Evolutionary conservation across 1,139 yeast species (phyloP).

Genomic region (Cylindricascospora bacillispora): DNA sequence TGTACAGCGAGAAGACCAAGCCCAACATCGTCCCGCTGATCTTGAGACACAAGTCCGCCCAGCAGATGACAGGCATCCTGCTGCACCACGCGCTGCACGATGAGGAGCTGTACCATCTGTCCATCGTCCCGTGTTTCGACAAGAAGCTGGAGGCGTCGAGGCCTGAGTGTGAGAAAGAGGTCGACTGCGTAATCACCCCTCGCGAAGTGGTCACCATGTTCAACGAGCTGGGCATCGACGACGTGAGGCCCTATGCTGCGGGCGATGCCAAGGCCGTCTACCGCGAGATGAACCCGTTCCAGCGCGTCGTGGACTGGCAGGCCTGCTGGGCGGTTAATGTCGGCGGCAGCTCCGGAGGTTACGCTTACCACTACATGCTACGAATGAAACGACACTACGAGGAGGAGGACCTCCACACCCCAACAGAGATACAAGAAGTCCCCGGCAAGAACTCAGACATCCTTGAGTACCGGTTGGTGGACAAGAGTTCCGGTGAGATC

Average conservation of each 20-base stretch:
- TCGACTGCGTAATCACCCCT: conserved; percentile 90
- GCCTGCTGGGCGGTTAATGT: conserved; percentile 43
- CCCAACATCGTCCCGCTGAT: conserved; percentile 60
- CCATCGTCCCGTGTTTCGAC: conserved; percentile 95
- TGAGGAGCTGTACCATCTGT: conserved; percentile 63
- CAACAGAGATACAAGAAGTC: conserved; percentile 24
- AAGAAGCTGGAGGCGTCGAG: conserved; percentile 91
- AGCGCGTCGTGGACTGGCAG: conserved; percentile 23
- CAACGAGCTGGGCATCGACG: conserved; percentile 34
- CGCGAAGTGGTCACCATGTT: conserved; percentile 69
- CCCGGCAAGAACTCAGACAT: conserved; percentile 70
- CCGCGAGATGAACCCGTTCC: conserved; percentile 12
- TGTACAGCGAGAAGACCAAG: conserved; percentile 92
- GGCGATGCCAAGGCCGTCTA: conserved; percentile 3
- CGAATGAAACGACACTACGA: not conserved
- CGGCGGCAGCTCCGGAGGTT: conserved; percentile 90
- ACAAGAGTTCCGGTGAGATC: conserved; percentile 23
- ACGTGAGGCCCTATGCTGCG: conserved; percentile 1
- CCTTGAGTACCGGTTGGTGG: conserved; percentile 48
- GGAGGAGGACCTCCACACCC: not conserved
- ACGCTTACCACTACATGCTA: conserved; percentile 48
- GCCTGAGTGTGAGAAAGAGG: conserved; percentile 55
- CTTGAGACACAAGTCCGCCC: conserved; percentile 71
- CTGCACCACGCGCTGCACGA: conserved; percentile 41
- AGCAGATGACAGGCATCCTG: conserved; percentile 78